Evolutionary conservation across 2,329 filamentous ascomycete genomes (phyloP).

Genomic region (Chrysoporthe cubensis): DNA sequence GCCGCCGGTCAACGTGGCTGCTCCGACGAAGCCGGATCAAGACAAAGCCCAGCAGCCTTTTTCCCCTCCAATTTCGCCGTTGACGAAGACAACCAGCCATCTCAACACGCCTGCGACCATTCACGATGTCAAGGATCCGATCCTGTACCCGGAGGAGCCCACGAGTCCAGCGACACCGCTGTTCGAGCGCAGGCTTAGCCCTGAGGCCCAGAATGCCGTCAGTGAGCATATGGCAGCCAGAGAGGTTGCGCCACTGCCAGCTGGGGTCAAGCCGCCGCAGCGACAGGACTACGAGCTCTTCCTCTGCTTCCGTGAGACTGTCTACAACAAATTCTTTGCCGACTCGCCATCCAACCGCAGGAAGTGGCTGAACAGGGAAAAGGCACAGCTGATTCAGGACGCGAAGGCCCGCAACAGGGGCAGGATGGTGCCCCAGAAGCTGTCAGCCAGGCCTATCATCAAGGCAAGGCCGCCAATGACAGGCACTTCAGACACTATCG

Average conservation of each 20-base stretch:
- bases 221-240: slow-evolving; percentile 54
- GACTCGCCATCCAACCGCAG: slow-evolving; percentile 48
- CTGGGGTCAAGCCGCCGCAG: slow-evolving; percentile 46
- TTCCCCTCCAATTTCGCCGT: slow-evolving; percentile 64
- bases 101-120: slow-evolving; percentile 36
- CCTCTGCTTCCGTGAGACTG: slow-evolving; percentile 56
- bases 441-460: slow-evolving; percentile 42
- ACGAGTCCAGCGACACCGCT: slow-evolving; percentile 50
- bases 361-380: slow-evolving; percentile 56
- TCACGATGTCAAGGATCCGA: slow-evolving; percentile 53
- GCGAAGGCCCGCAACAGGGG: slow-evolving; percentile 47
- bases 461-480: slow-evolving; percentile 44
- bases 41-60: slow-evolving; percentile 42
- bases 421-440: slow-evolving; percentile 35
- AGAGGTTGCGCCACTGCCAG: slow-evolving; percentile 43
- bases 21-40: slow-evolving; percentile 31
- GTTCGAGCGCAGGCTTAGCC: slow-evolving; percentile 51
- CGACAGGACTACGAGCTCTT: slow-evolving; percentile 58
- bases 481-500: slow-evolving; percentile 19
- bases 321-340: slow-evolving; percentile 43
- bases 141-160: slow-evolving; percentile 58
- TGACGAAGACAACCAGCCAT: slow-evolving; percentile 45
- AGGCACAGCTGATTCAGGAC: slow-evolving; percentile 52
- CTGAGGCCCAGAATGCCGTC: slow-evolving; percentile 48
- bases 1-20: slow-evolving; percentile 33